Conservation (phyloP, 2,329 filamentous ascomycete species). For the Alternaria sp. region DNA sequence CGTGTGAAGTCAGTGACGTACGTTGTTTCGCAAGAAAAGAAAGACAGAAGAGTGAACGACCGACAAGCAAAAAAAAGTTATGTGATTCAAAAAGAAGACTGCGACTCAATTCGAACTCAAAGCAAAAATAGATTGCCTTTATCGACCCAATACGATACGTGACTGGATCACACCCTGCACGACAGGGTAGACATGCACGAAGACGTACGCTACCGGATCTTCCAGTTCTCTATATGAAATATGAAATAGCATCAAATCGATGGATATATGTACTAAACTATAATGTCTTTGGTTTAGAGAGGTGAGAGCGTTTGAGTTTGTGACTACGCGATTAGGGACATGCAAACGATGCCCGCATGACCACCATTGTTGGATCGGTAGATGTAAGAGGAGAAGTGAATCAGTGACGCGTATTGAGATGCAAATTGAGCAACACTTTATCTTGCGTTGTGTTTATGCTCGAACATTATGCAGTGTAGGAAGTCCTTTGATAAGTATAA, state of each 20-base stretch:
- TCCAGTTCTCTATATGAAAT: background rate
- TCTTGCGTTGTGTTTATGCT: no score
- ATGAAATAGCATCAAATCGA: background rate
- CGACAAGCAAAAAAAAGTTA: background rate
- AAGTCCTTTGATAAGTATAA: no score
- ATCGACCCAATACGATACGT: no score
- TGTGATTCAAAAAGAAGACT: background rate
- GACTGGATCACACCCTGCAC: background rate
- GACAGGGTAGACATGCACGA: background rate
- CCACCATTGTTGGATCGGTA: no score
- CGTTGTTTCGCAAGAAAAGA: background rate
- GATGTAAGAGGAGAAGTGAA: no score
- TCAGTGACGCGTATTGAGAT: no score
- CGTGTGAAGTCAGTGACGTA: background rate
- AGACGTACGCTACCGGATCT: background rate
- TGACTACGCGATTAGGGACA: background rate
- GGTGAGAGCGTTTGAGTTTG: background rate
- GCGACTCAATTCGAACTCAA: no score
- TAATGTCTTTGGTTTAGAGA: background rate
- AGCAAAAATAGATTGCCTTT: no score
- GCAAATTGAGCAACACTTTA: no score
- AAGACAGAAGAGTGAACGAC: background rate
- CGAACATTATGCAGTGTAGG: no score
- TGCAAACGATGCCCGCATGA: background rate
- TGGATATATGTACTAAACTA: background rate